Evolutionary conservation across 305 asterid genomes (phyloP), one percentile per base, ranked within the genome.

Genomic region (Coffea humblotiana): DNA sequence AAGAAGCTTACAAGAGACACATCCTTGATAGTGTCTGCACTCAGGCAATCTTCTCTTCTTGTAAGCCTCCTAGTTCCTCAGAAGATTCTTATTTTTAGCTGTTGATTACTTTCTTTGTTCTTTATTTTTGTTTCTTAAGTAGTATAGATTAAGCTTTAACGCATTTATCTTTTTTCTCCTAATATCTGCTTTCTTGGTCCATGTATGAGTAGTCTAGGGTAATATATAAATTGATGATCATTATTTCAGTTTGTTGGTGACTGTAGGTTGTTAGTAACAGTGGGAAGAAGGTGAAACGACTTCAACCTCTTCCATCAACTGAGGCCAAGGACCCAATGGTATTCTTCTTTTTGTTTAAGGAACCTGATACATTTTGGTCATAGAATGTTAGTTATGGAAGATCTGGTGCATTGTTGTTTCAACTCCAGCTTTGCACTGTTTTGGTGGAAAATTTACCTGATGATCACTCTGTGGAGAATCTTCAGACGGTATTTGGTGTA

Each of bases 381-480:
- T 45, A 51, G 14, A 35, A 12, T 72, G 56, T 82, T 75, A 68
- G 54, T 58, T 74, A 37, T 19, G 51, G 77, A 78, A 52, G 81
- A 45, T 76, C 27, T 75, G 73, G 37, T 82, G 56, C 76, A 72
- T 82, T 73, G 61, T 71, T 81, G 61, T 83, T 16, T 21, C 61
- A 45, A 76, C 75, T 85, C 71, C 89, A 96, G 99, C 80, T 87
- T 65, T 91, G 99, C 94, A 94, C 99, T 79, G 95, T 96, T 77
- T 82, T 94, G 86, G 98, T 92, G 86, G 99, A 94, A 90, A 96
- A 96, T 91, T 89, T 96, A 77, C 99, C 99, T 6, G 94, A 90
- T 74, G 96, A 96, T 87, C 98, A 92, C 87, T 92, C 99, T 37
- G 84, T 88, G 78, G 94, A 94, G 87, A 92, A 92, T 89, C 96